These are phyloP conservation scores for Ceratocystis diversiconidia DNA, from an alignment of 2,329 filamentous ascomycete genomes.

Conservation along the genomic window DNA sequence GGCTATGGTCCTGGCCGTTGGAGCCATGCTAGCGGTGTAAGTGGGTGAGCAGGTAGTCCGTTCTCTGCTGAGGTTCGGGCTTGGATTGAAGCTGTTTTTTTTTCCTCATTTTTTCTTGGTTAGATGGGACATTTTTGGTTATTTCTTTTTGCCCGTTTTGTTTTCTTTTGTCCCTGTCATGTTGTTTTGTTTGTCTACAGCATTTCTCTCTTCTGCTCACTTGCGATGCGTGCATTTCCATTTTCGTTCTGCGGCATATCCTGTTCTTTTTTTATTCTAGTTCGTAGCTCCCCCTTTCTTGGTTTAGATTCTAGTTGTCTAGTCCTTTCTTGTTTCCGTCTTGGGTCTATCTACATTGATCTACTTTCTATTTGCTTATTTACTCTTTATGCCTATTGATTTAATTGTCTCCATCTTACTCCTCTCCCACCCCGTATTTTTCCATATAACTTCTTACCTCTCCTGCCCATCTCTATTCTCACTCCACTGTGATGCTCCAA, in stretches of 20 bases:
- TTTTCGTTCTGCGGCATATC: constrained; percentile 1
- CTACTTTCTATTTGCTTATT: too few relatives aligned
- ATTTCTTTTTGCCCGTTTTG: not conserved
- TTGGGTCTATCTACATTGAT: not conserved
- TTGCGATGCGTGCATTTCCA: not conserved
- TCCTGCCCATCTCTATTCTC: not conserved
- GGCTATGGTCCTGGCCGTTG: not conserved
- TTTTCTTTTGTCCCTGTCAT: not conserved
- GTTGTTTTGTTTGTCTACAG: not conserved
- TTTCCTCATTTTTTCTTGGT: not conserved
- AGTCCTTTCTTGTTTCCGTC: not conserved
- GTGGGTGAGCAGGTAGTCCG: not conserved
- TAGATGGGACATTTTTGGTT: not conserved
- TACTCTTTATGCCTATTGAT: not conserved
- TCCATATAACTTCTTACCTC: not conserved
- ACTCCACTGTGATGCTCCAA: not conserved
- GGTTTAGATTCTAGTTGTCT: not conserved
- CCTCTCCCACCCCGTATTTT: not conserved
- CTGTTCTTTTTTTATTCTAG: not conserved
- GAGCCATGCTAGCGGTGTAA: not conserved
- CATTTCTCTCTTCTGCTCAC: not conserved
- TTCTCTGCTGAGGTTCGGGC: not conserved
- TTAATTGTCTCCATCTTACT: not conserved
- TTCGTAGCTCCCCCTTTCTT: not conserved
- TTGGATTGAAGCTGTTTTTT: not conserved